These are phyloP conservation scores for Entonaema liquescens DNA, from an alignment of 495 filamentous ascomycete genomes.

Conservation along the genomic window DNA sequence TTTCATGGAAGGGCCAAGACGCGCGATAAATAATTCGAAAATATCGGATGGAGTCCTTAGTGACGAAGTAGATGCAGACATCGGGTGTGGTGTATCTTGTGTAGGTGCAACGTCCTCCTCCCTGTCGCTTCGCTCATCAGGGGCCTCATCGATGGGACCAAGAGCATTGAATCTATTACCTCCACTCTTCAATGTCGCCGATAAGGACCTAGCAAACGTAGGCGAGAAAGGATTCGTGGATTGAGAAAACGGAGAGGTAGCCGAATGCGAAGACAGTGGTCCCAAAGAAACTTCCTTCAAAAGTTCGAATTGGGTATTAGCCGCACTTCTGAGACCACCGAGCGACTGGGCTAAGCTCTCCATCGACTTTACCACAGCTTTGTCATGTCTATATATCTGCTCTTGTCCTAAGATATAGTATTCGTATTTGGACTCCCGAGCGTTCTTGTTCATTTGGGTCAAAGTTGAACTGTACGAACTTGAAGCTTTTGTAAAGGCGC, in stretches of 20 bases:
- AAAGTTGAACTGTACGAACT: slow-evolving; percentile 74
- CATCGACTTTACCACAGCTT: slow-evolving; percentile 81
- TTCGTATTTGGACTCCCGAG: slow-evolving; percentile 89
- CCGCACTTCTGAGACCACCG: slow-evolving; percentile 89
- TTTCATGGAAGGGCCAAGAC: slow-evolving; percentile 94
- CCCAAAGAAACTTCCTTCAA: slow-evolving; percentile 65
- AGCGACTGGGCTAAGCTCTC: slow-evolving; percentile 89
- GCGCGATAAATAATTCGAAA: slow-evolving; percentile 84
- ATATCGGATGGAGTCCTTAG: slow-evolving; percentile 74
- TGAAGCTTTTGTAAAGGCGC: slow-evolving; percentile 71
- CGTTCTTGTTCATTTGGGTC: slow-evolving; percentile 75
- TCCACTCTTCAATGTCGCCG: slow-evolving; percentile 44
- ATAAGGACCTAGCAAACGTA: slow-evolving; percentile 43
- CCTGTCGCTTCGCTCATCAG: slow-evolving; percentile 66
- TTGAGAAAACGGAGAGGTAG: slow-evolving; percentile 40
- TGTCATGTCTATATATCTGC: slow-evolving; percentile 80
- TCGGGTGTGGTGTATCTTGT: slow-evolving; percentile 12
- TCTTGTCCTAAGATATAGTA: slow-evolving; percentile 87
- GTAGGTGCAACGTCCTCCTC: slow-evolving; percentile 45
- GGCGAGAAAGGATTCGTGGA: slow-evolving; percentile 46
- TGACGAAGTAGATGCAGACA: slow-evolving; percentile 38
- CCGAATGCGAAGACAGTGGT: slow-evolving; percentile 19
- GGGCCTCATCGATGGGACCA: slow-evolving; percentile 71
- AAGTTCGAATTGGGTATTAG: slow-evolving; percentile 85
- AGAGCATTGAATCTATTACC: slow-evolving; percentile 52